Conservation (phyloP, 768 basidiomycete species). For the Phaeotremella skinneri region DNA sequence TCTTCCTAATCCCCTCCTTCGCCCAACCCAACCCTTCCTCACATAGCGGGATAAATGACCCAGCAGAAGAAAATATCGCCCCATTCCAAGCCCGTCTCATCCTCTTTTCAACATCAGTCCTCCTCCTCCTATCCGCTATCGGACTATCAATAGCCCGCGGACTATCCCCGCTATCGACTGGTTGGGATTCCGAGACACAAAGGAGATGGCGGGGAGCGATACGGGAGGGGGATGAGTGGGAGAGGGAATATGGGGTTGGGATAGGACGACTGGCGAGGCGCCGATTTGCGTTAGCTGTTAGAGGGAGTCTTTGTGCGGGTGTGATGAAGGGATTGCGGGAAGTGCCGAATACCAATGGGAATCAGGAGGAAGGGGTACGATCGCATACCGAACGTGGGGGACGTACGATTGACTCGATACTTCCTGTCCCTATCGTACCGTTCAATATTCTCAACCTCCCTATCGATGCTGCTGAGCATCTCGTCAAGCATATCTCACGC, state of each 20-base stretch:
- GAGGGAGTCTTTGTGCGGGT: not conserved
- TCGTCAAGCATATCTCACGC: too few relatives aligned
- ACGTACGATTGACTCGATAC: too few relatives aligned
- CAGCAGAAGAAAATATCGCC: constrained; percentile 27
- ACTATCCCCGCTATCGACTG: not conserved
- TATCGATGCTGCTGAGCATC: too few relatives aligned
- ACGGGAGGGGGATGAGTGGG: constrained; percentile 24
- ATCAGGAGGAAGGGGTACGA: not conserved
- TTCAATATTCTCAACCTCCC: too few relatives aligned
- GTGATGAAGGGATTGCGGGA: not conserved
- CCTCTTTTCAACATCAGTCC: constrained; percentile 25
- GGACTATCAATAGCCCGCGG: constrained; percentile 16
- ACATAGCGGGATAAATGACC: constrained; percentile 1
- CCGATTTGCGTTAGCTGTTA: constrained; percentile 12
- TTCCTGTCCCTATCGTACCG: too few relatives aligned
- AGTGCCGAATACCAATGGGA: not conserved
- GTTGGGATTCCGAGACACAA: not conserved
- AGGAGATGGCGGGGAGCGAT: constrained; percentile 25
- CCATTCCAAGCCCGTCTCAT: constrained; percentile 31
- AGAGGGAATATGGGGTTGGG: constrained; percentile 20
- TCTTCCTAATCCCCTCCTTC: constrained; percentile 1
- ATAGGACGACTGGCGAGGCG: constrained; percentile 18
- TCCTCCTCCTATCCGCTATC: constrained; percentile 24
- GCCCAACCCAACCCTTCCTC: not conserved
- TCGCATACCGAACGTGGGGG: too few relatives aligned